Conservation (phyloP, 169 alveolate species). For the Perkinsus marinus region DNA sequence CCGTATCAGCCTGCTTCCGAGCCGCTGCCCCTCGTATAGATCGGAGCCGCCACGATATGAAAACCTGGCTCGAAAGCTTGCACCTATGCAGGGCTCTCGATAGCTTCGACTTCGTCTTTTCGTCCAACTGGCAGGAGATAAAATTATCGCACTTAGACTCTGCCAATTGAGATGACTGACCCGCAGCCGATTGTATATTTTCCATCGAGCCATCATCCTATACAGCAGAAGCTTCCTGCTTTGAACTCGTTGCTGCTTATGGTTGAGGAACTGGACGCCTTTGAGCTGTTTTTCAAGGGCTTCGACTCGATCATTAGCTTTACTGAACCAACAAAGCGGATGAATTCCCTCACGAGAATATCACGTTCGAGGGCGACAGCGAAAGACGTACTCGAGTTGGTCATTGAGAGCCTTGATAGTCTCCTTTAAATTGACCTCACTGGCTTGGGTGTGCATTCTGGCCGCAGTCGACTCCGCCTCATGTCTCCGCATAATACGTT, state of each 20-base stretch:
- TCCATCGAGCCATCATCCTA: background rate
- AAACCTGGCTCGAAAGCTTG: background rate
- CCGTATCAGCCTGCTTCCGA: background rate
- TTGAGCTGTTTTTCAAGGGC: background rate
- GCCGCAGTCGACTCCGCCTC: background rate
- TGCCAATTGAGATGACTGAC: no score
- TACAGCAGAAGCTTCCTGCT: background rate
- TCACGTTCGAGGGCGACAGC: background rate
- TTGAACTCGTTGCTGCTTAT: background rate
- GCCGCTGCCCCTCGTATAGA: background rate
- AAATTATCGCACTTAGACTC: no score
- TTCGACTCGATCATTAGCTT: background rate
- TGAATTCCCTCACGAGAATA: no score
- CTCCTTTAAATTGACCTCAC: background rate
- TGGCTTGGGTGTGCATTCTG: background rate
- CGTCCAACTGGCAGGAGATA: background rate
- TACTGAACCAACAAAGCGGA: background rate
- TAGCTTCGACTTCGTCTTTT: background rate
- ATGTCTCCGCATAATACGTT: background rate
- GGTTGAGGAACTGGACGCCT: background rate
- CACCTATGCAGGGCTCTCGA: background rate
- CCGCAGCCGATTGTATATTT: background rate
- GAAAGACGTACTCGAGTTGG: background rate
- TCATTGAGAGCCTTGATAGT: background rate
- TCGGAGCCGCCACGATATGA: background rate